phyloP scores from a whole-genome alignment of 768 basidiomycete genomes.

The Russula compacta region DNA sequence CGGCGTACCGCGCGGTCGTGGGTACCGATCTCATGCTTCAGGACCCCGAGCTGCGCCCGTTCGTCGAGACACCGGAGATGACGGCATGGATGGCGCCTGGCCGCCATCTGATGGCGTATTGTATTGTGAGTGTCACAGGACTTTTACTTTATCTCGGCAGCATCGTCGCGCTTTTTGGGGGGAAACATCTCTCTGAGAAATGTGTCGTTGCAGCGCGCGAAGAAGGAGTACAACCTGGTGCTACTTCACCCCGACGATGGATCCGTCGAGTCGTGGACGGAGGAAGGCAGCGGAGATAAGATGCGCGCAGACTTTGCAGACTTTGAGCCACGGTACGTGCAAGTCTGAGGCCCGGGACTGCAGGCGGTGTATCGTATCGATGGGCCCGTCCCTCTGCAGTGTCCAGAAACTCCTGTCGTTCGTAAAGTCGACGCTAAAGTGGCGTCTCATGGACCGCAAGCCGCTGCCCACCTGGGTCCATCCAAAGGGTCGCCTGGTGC shows the following conservation, averaged over 20 bases:
- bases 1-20: conserved; percentile 50
- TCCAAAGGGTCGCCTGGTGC: conserved; percentile 26
- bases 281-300: conserved; percentile 35
- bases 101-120: conserved; percentile 38
- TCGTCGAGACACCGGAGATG: conserved; percentile 46
- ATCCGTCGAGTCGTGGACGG: conserved; percentile 35
- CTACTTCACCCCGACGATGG: conserved; percentile 32
- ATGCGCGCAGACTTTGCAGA: conserved; percentile 35
- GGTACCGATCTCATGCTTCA: conserved; percentile 35
- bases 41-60: conserved; percentile 42
- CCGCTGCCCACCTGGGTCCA: conserved; percentile 36
- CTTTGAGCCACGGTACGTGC: conserved; percentile 34
- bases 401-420: conserved; percentile 30
- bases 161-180: too few relatives aligned
- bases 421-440: conserved; percentile 33
- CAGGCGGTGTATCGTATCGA: too few relatives aligned
- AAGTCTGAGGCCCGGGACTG: too few relatives aligned
- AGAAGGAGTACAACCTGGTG: conserved; percentile 31
- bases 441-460: conserved; percentile 35
- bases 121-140: conserved; percentile 32
- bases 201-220: conserved; percentile 29
- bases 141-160: neutral
- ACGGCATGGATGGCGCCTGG: conserved; percentile 52
- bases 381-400: conserved; percentile 11
- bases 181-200: too few relatives aligned